Evolutionary conservation across 2,329 filamentous ascomycete genomes (phyloP).

Genomic region (Mariannaea sp.): DNA sequence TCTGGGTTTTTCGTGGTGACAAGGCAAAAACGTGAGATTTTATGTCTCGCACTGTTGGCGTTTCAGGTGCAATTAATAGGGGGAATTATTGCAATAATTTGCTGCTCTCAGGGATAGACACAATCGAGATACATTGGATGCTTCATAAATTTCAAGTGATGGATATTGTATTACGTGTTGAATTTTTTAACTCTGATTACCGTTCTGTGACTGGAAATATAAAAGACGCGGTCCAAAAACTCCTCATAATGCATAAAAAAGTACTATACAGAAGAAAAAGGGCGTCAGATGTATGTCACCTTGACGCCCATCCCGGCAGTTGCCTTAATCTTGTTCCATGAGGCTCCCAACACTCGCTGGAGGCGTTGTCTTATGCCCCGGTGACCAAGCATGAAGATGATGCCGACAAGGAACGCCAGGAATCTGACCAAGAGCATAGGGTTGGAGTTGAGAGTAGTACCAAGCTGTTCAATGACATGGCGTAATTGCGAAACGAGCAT

Average conservation of each 20-base stretch:
- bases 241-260: conserved; percentile 38
- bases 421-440: conserved; percentile 63
- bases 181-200: conserved; percentile 26
- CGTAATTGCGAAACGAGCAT: conserved; percentile 59
- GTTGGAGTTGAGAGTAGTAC: conserved; percentile 57
- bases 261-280: conserved; percentile 33
- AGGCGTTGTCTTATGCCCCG: conserved; percentile 76
- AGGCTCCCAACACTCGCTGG: conserved; percentile 67
- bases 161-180: conserved; percentile 17
- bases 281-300: conserved; percentile 83
- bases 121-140: conserved; percentile 18
- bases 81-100: conserved; percentile 11
- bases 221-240: conserved; percentile 30
- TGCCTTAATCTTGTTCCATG: conserved; percentile 79
- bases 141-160: conserved; percentile 10
- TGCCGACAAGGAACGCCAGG: conserved; percentile 77
- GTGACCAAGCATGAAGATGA: conserved; percentile 77
- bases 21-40: conserved; percentile 21
- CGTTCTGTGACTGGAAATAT: conserved; percentile 12
- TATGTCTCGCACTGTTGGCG: conserved; percentile 30
- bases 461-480: conserved; percentile 56
- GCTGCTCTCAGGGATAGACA: conserved; percentile 13
- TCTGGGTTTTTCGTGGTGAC: conserved; percentile 24
- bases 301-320: conserved; percentile 97
- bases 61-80: conserved; percentile 28